Conservation (phyloP, 305 asterid species). For the Fraxinus xanthoxyloides region DNA sequence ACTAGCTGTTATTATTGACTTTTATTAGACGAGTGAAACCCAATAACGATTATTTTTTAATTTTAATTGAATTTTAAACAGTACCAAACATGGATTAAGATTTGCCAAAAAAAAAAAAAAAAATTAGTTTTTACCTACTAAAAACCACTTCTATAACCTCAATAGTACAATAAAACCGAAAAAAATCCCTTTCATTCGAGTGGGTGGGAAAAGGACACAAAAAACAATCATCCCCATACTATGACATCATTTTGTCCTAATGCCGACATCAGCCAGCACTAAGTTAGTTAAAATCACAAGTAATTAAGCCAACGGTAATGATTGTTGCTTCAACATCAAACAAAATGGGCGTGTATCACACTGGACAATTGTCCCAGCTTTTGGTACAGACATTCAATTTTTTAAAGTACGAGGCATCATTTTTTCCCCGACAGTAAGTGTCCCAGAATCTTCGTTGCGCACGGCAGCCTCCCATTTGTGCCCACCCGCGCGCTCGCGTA, state of each 20-base stretch:
- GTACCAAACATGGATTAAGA: too few relatives aligned
- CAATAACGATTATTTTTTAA: too few relatives aligned
- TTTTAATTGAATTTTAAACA: too few relatives aligned
- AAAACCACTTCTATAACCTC: not conserved
- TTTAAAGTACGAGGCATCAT: not conserved
- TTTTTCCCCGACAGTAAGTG: not conserved
- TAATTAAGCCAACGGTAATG: slow-evolving; percentile 24
- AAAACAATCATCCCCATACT: not conserved
- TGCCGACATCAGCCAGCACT: slow-evolving; percentile 24
- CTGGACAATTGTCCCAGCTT: slow-evolving; percentile 20
- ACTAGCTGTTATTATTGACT: too few relatives aligned
- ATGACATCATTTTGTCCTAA: slow-evolving; percentile 20
- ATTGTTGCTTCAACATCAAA: slow-evolving; percentile 45
- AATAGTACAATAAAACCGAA: not conserved
- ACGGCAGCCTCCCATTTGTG: not conserved
- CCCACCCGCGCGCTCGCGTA: too few relatives aligned
- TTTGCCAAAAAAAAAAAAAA: not conserved
- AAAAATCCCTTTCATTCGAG: not conserved
- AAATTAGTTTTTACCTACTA: not conserved
- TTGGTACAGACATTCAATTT: not conserved
- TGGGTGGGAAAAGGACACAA: not conserved
- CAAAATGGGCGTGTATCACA: slow-evolving; percentile 37
- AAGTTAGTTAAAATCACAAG: slow-evolving; percentile 1
- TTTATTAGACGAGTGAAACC: too few relatives aligned
- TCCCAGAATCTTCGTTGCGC: slow-evolving; percentile 34